Percentiles rank a stretch among this genome's conserved stretches.
These are phyloP conservation scores for Solidago caesia DNA, from an alignment of 129 eudicot species.

Conservation along the genomic window DNA sequence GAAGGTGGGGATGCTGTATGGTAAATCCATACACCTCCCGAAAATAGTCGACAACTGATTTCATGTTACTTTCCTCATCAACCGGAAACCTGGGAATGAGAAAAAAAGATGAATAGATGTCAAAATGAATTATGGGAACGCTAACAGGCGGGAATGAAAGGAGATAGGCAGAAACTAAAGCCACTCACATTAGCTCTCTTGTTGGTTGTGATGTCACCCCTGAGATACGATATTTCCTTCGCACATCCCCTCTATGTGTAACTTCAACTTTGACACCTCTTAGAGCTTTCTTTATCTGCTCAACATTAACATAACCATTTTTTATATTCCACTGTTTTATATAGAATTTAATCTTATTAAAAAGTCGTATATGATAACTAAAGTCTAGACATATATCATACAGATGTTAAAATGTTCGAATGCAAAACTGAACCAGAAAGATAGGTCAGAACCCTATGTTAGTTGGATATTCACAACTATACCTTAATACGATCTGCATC, in stretches of 20 bases:
- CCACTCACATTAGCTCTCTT: conserved; percentile 58
- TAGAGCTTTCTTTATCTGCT: conserved; percentile 39
- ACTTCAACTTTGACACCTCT: conserved; percentile 35
- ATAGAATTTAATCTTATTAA: too few relatives aligned
- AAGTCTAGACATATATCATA: background rate
- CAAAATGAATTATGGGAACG: background rate
- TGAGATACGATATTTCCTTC: conserved; percentile 70
- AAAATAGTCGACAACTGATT: conserved; percentile 72
- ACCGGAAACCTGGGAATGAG: conserved; percentile 55
- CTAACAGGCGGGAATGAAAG: conserved; percentile 29
- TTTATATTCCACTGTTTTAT: conserved; percentile 2
- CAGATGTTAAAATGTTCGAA: background rate
- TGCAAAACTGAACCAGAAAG: background rate
- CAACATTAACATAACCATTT: background rate
- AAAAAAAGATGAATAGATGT: background rate
- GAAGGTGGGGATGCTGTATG: conserved; percentile 67
- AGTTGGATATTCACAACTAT: background rate
- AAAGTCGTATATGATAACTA: too few relatives aligned
- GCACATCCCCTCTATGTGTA: conserved; percentile 63
- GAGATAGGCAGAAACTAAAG: background rate
- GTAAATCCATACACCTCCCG: conserved; percentile 68
- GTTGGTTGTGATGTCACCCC: conserved; percentile 87
- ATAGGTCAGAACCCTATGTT: background rate
- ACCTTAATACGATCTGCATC: conserved; percentile 82
- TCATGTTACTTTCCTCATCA: conserved; percentile 69